Evolutionary conservation across 1,139 yeast genomes (phyloP), one percentile per base, ranked within the genome.

Genomic region (Saccharomycopsis hybrid): DNA sequence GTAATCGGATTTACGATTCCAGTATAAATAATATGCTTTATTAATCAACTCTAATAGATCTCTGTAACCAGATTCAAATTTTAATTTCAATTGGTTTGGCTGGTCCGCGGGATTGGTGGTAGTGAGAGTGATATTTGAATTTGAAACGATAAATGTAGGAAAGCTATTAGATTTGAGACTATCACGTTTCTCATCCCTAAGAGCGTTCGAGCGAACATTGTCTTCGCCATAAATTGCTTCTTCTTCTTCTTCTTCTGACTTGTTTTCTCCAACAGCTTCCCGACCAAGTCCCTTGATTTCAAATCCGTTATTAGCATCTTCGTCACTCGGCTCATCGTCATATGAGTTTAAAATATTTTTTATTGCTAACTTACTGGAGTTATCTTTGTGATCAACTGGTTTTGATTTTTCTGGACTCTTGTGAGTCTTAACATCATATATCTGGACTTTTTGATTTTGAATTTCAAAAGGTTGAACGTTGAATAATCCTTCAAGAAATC

Each of bases 381-480:
- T 40, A 30, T 37, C 42, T 3, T 27, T 37, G n/a, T n/a, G n/a
- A n/a, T n/a, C n/a, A n/a, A n/a, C n/a, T n/a, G n/a, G n/a, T n/a
- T n/a, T n/a, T n/a, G n/a, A n/a, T n/a, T n/a, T n/a, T n/a, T n/a
- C n/a, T n/a, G n/a, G n/a, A n/a, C n/a, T n/a, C n/a, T 28, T 29
- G 25, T 32, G 39, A 3, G 18, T 3, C 28, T 8, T 38, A 4
- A 18, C 47, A 9, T 28, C 31, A 13, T 41, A 3, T 4, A 30
- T 31, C 29, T 36, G 13, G 33, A 27, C 28, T 36, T 43, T 7
- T 24, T 25, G 28, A 8, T 37, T 18, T 2, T 24, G 7, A 9
- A 8, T 11, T 25, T 48, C 51, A 44, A 48, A 48, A 24, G 27
- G 36, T 33, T 48, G 50, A 25, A 43, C 36, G 4, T 43, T 43